Conservation (phyloP, 148 eudicot species). For the Arbutus unedo region DNA sequence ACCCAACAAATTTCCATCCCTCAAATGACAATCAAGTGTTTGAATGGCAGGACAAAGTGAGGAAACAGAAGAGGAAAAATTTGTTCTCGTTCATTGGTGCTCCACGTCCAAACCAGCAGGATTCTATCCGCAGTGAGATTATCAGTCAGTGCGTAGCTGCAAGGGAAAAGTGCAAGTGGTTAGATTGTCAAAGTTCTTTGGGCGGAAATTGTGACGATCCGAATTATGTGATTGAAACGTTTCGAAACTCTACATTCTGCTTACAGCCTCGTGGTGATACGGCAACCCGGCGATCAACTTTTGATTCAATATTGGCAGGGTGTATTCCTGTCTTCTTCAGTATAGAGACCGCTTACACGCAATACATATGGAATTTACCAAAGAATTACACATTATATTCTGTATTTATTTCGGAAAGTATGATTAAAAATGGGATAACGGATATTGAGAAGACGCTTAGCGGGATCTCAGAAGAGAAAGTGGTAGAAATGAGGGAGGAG, state of each 20-base stretch:
- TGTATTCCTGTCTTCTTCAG: slow-evolving; percentile 14
- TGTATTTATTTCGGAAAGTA: slow-evolving; percentile 27
- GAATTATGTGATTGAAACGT: slow-evolving; percentile 19
- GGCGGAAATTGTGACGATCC: slow-evolving; percentile 18
- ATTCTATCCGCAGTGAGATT: slow-evolving; percentile 27
- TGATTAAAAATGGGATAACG: not conserved
- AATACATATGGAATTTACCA: slow-evolving; percentile 47
- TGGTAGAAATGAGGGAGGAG: no score
- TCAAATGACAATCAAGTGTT: no score
- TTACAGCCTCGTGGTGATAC: no score
- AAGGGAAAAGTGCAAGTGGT: not conserved
- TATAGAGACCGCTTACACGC: slow-evolving; percentile 32
- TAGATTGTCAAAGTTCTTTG: not conserved
- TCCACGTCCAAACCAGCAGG: slow-evolving; percentile 22
- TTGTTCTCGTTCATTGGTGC: slow-evolving; percentile 40
- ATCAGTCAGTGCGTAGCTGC: slow-evolving; percentile 33
- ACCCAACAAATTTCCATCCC: no score
- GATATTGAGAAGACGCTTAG: slow-evolving; percentile 27
- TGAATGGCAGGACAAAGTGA: slow-evolving; percentile 28
- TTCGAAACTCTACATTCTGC: slow-evolving; percentile 17
- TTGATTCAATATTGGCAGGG: no score
- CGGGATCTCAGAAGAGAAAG: slow-evolving; percentile 10
- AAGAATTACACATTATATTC: slow-evolving; percentile 39
- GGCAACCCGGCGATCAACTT: no score
- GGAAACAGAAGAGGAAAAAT: slow-evolving; percentile 17